Percentiles rank a stretch among this genome's conserved stretches.
Evolutionary conservation across 805 yeast species (phyloP).

Genomic region (Isabelozyma pseudorhagii): DNA sequence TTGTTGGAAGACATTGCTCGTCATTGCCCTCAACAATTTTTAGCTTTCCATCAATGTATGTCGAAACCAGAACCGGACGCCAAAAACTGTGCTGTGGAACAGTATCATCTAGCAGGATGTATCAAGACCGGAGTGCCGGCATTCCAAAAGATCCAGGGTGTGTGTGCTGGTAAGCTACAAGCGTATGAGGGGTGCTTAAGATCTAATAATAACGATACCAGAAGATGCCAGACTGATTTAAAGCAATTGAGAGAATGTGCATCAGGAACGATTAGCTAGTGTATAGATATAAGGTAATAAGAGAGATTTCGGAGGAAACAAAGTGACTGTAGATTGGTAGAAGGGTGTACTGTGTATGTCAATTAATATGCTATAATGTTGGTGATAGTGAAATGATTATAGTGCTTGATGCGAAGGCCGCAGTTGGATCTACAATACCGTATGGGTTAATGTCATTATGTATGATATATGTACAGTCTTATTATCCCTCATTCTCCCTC

Average conservation of each 20-base stretch:
- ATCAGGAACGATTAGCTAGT: constrained; percentile 20
- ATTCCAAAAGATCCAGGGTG: constrained; percentile 62
- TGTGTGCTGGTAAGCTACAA: constrained; percentile 56
- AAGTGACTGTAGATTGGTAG: too few relatives aligned
- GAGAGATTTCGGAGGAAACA: neutral
- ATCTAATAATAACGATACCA: constrained; percentile 40
- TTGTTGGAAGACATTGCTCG: constrained; percentile 76
- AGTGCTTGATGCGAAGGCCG: too few relatives aligned
- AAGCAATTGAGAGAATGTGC: constrained; percentile 66
- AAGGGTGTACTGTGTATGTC: too few relatives aligned
- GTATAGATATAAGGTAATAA: neutral
- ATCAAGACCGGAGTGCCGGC: constrained; percentile 66
- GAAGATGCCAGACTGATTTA: constrained; percentile 53
- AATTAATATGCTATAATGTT: too few relatives aligned
- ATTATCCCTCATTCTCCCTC: too few relatives aligned
- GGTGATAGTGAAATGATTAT: too few relatives aligned
- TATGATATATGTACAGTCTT: too few relatives aligned
- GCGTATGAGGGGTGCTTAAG: constrained; percentile 66
- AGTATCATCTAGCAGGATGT: constrained; percentile 56
- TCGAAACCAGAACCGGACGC: constrained; percentile 51
- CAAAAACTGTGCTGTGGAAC: constrained; percentile 52
- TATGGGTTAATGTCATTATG: too few relatives aligned
- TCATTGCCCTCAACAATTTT: constrained; percentile 69
- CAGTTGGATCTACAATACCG: too few relatives aligned
- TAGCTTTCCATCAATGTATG: constrained; percentile 73